These are phyloP conservation scores for Amanita rimosa DNA, from an alignment of 768 basidiomycete genomes.

Conservation along the genomic window DNA sequence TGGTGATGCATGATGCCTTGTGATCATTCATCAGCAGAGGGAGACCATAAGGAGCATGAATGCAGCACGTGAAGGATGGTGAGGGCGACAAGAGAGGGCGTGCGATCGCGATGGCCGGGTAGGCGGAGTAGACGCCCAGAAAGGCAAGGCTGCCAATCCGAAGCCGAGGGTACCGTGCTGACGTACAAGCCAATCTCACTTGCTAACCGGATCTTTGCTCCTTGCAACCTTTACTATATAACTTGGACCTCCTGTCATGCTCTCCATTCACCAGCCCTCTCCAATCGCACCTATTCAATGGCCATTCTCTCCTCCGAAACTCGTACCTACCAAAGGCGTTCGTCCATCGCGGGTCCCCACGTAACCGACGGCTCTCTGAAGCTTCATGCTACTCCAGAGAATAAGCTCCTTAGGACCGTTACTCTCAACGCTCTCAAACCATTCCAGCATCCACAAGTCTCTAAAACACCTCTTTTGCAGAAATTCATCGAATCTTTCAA, in stretches of 20 bases:
- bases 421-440: constrained; percentile 10
- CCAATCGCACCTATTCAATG: constrained; percentile 12
- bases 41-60: neutral
- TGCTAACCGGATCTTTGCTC: neutral
- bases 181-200: neutral
- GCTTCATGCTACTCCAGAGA: constrained; percentile 10
- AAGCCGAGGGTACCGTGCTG: neutral
- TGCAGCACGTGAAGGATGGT: neutral
- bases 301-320: constrained; percentile 20
- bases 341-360: constrained; percentile 14
- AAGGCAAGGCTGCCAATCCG: neutral
- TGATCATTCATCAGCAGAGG: neutral
- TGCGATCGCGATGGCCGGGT: neutral
- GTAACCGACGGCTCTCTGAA: constrained; percentile 15
- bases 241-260: constrained; percentile 4
- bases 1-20: too few relatives aligned
- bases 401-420: constrained; percentile 8
- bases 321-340: constrained; percentile 17
- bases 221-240: neutral
- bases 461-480: constrained; percentile 29
- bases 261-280: neutral
- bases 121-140: neutral
- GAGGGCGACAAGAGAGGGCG: neutral
- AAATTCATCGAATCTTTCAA: constrained; percentile 48
- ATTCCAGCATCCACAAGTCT: neutral